phyloP scores from a whole-genome alignment of 192 early-diverging fungal species.

The Chytriomyces sp. region DNA sequence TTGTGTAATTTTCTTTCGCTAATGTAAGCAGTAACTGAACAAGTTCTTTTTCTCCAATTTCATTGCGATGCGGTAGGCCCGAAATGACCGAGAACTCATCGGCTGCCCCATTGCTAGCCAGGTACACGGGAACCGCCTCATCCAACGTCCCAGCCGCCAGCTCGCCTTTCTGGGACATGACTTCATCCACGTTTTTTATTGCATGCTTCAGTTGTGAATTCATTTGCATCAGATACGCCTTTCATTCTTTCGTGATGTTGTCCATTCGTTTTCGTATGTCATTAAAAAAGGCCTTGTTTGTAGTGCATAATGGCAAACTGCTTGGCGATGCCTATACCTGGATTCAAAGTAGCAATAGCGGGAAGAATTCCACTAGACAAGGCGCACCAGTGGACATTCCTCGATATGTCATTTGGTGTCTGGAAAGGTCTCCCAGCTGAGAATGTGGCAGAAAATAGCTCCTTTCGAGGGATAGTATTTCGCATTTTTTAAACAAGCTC shows the following conservation, averaged over 20 bases:
- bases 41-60: background rate
- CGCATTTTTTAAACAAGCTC: background rate
- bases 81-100: slow-evolving; percentile 19
- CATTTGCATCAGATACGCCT: background rate
- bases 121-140: slow-evolving; percentile 3
- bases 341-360: background rate
- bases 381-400: slow-evolving; percentile 1
- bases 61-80: background rate
- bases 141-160: background rate
- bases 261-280: background rate
- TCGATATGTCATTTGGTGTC: background rate
- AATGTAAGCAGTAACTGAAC: no score
- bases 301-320: slow-evolving; percentile 21
- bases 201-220: background rate
- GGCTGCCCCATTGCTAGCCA: background rate
- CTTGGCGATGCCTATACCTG: background rate
- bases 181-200: background rate
- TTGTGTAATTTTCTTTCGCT: no score
- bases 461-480: slow-evolving; percentile 5
- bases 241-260: background rate
- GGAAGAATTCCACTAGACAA: background rate
- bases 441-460: slow-evolving; percentile 13
- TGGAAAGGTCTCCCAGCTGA: slow-evolving; percentile 2
- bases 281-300: background rate
- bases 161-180: background rate